Percentiles rank a stretch among this genome's conserved stretches.
Conservation (phyloP, 257 asterid species). For the Fraxinus excelsior region DNA sequence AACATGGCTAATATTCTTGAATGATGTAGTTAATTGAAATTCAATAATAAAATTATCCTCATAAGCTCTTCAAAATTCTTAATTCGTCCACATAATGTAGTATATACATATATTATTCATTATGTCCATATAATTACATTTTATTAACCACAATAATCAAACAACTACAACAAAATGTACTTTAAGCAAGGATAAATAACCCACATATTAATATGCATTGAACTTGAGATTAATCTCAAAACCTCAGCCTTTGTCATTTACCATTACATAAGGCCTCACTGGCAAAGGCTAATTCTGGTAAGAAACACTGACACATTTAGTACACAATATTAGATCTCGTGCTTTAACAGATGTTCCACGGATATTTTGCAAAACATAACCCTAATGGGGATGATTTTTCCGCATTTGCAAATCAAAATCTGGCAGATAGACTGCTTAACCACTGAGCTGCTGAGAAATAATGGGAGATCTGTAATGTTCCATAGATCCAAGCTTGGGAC, state of each 20-base stretch:
- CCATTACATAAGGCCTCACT: conserved; percentile 1
- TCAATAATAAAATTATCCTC: no score
- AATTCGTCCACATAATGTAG: not conserved
- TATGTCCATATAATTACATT: not conserved
- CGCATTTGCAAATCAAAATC: not conserved
- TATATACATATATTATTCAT: not conserved
- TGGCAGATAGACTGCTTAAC: not conserved
- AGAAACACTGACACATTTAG: not conserved
- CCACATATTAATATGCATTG: not conserved
- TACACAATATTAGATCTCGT: not conserved
- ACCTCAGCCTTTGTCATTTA: not conserved
- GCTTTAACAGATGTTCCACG: not conserved
- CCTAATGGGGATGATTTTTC: not conserved
- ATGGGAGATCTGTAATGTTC: not conserved
- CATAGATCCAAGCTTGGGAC: not conserved
- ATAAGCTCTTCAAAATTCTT: no score
- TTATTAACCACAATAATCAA: not conserved
- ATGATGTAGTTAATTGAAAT: no score
- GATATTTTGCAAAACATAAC: not conserved
- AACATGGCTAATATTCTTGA: no score
- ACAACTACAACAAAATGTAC: not conserved
- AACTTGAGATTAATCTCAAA: not conserved
- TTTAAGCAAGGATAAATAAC: not conserved
- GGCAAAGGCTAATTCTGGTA: not conserved
- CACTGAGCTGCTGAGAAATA: not conserved